Base-by-base conservation (phyloP, 169 alveolate genomes). In the Plasmodium gallinaceum region DNA sequence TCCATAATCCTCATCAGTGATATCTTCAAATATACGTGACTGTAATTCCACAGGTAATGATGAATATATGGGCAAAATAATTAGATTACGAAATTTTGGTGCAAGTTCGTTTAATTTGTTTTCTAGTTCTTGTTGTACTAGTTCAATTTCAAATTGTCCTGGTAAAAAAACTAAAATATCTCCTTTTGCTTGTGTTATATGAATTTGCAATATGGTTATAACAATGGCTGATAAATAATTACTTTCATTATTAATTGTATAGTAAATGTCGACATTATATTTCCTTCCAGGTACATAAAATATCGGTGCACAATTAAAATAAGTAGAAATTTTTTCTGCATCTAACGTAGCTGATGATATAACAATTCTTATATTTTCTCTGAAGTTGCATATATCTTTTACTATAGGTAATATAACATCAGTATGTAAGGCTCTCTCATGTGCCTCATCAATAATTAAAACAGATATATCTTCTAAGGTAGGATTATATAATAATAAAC, bases 371-470 rank as follows among this genome's bases (percentile, higher is more conserved):
- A 97, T 94, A 90, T 97, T 97, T 43, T 97, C 93, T 52, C 98
- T 92, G 48, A 92, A 94, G 43, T 97, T 90, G 20, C 94, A 90
- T 62, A 98, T 92, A 94, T 98, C 99, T 92, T 99, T 99, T 37
- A 98, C 96, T 62, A 99, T 94, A 0, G 99, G 99, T 88, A 98
- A 98, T 69, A 99, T 96, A 20, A 99, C 97, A 97, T 99, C 99
- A 7, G 99, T 99, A 88, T 98, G 98, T 26, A 99, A 95, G 9
- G 99, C 98, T 89, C 99, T 97, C 95, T 99, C 99, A 93, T 99
- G 99, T 12, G 99, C 99, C 94, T 99, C 99, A 95, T 99, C 99
- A 26, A 99, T 96, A 93, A 98, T 97, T 70, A 99, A 78, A 20
- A 97, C 99, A 0, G 99, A 96, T 94, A 98, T 98, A 46, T 95